Conservation (phyloP, 805 yeast genomes). For the Saccharomyces kudriavzevii region DNA sequence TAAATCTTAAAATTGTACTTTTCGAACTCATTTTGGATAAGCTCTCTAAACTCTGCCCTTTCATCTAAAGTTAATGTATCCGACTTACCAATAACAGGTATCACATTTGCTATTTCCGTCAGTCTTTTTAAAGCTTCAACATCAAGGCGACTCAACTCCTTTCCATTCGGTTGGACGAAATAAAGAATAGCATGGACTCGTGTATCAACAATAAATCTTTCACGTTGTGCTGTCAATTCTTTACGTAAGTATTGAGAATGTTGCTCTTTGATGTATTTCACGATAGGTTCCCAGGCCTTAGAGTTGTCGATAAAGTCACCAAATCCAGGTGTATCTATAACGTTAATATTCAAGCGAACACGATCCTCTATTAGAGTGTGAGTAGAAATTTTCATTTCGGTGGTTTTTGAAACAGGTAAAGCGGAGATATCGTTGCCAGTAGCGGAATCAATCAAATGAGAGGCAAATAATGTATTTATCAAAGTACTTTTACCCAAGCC, state of each 20-base stretch:
- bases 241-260: constrained; percentile 84
- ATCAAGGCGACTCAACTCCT: constrained; percentile 79
- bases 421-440: constrained; percentile 59
- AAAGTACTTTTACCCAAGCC: constrained; percentile 94
- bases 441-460: constrained; percentile 60
- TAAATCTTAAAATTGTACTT: constrained; percentile 68
- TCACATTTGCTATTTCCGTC: constrained; percentile 84
- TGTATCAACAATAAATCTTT: constrained; percentile 69
- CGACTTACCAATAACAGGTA: constrained; percentile 91
- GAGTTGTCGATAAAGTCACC: constrained; percentile 95
- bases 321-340: constrained; percentile 96
- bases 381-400: constrained; percentile 69
- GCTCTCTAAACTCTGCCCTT: constrained; percentile 67
- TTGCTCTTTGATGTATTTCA: constrained; percentile 91
- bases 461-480: constrained; percentile 81
- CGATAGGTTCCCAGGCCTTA: constrained; percentile 93
- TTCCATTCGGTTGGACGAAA: constrained; percentile 82
- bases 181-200: constrained; percentile 91
- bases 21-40: constrained; percentile 67
- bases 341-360: constrained; percentile 75
- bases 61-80: constrained; percentile 85
- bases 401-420: constrained; percentile 76
- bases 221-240: constrained; percentile 92
- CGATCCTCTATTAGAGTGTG: constrained; percentile 75
- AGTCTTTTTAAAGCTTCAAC: constrained; percentile 73